Base-by-base conservation (phyloP, 164 flowering plant species). In the Chimonanthus salicifolius region DNA sequence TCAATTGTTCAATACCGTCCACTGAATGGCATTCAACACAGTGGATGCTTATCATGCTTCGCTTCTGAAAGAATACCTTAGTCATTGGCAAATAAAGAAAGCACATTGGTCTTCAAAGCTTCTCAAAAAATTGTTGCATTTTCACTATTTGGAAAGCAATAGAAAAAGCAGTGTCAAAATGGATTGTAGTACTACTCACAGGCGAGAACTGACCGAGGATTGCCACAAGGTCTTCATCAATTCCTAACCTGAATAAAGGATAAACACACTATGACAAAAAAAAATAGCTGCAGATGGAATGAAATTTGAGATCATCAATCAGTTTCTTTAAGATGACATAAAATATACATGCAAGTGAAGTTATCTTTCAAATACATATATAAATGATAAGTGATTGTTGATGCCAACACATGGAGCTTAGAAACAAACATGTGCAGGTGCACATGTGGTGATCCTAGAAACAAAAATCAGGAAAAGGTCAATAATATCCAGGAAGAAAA, bases 171-270 rank as follows among this genome's bases (percentile, higher is more conserved):
- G 18, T 44, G 48, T 45, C 48, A 65, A 6, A 48, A 7, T 47
- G 50, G 13, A 68, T 47, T 2, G 6, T 16, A 58, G 65, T 48
- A 64, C 6, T 58, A 87, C 97, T 49, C 45, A 91, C 98, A 74
- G 92, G 92, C 18, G 94, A 91, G 80, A 79, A 77, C 71, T 50
- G 83, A 50, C 98, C 97, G 67, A 94, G 93, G 80, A 92, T 79
- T 15, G 86, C 80, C 62, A 94, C 97, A 66, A 92, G 97, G 82
- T 92, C 97, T 81, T 91, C 95, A 47, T 92, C 98, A 51, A 92
- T 92, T 71, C 98, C 98, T 75, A 94, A 74, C 85, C 98, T 94
- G 81, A 62, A 13, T 75, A 7, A 76, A 49, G 18, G 54, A 13
- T 8, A 16, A 20, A 2, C 9, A 47, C 47, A 68, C 46, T 4